These are phyloP conservation scores for Candida coquimbonensis DNA, from an alignment of 805 yeast species.

Conservation along the genomic window DNA sequence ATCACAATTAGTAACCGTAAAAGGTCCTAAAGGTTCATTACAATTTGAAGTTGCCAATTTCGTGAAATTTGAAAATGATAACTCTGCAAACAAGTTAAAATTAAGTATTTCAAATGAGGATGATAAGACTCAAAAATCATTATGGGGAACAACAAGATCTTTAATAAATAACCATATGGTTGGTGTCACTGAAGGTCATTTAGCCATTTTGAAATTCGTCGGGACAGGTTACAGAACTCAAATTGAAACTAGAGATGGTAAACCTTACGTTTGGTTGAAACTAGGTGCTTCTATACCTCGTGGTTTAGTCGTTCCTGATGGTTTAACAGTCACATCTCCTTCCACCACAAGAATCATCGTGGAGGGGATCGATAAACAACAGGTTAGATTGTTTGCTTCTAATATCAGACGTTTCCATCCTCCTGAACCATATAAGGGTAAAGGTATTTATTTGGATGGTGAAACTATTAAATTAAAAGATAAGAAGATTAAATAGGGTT, in stretches of 20 bases:
- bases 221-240: conserved; percentile 97
- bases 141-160: conserved; percentile 95
- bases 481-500: conserved; percentile 76
- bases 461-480: conserved; percentile 89
- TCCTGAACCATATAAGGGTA: conserved; percentile 98
- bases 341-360: conserved; percentile 78
- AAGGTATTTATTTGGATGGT: conserved; percentile 87
- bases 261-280: conserved; percentile 61
- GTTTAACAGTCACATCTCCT: conserved; percentile 68
- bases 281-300: conserved; percentile 85
- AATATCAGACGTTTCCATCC: conserved; percentile 79
- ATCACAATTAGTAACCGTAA: conserved; percentile 50
- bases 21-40: conserved; percentile 75
- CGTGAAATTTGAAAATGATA: conserved; percentile 36
- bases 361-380: conserved; percentile 85
- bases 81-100: conserved; percentile 29
- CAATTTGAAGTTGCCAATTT: conserved; percentile 67
- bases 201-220: conserved; percentile 77
- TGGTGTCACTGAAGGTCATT: conserved; percentile 92
- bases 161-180: conserved; percentile 66
- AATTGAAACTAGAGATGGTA: conserved; percentile 47
- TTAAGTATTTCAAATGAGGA: conserved; percentile 53
- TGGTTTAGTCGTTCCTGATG: conserved; percentile 69
- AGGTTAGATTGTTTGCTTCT: conserved; percentile 84
- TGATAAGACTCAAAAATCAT: conserved; percentile 64